Evolutionary conservation across 2,329 filamentous ascomycete genomes (phyloP), one percentile per base, ranked within the genome.

Genomic region (Arthrobotrys sinensis): DNA sequence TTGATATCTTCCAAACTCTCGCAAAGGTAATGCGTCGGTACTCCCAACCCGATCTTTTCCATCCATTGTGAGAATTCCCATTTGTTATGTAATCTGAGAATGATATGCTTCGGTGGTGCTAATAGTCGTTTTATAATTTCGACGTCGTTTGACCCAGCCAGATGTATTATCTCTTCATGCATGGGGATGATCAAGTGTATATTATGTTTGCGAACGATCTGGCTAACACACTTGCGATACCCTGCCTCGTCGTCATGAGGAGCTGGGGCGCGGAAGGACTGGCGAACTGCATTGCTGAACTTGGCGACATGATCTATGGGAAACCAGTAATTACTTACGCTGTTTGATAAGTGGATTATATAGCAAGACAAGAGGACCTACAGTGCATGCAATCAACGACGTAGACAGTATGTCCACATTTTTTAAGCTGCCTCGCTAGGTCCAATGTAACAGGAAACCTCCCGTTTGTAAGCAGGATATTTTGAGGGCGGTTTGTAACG

Each of bases 91-190:
- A 83, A 79, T 40, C 80, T 75, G 11, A 83, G 55, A 1, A 83
- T 76, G 0, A 81, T 78, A 4, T 80, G 66, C 40, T 82, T 81
- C 6, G 80, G 70, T 16, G 82, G 82, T 19, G 83, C 82, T 46
- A 83, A 80, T 11, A 84, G 70, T 34, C 81, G 70, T 1, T 43
- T 43, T 8, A 82, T 36, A n/a, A 82, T 83, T 6, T 66, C 28
- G 0, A 57, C 62, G 40, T 83, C 81, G 1, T 69, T 71, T 64
- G 80, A 80, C 32, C 81, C 80, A 1, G 82, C 81, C 12, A 83
- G 80, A 68, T 80, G 81, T 79, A 83, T 83, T 14, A 82, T 81
- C 67, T 83, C 83, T 52, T 83, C 82, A 68, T 84, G 82, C 38
- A 84, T 80, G 1, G 82, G 83, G 45, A 83, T 81, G 8, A 82